Evolutionary conservation across 2,329 filamentous ascomycete genomes (phyloP).

Genomic region (Colletotrichum phormii): DNA sequence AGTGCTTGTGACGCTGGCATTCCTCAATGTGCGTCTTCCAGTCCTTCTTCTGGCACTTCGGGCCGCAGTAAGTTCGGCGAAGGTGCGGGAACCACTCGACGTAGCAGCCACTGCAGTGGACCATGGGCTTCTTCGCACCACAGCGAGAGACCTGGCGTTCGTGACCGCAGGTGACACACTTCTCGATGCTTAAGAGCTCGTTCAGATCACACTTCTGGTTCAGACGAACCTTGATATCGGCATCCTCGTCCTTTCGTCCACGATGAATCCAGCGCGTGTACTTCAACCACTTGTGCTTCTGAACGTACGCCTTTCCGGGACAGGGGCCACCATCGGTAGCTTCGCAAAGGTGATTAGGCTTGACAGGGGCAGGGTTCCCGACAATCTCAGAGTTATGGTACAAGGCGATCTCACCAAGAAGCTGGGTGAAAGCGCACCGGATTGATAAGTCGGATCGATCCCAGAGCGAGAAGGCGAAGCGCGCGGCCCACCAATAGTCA

Average conservation of each 20-base stretch:
- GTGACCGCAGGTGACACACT: conserved; percentile 1
- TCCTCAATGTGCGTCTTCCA: conserved; percentile 25
- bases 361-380: not conserved
- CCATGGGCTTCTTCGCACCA: not conserved
- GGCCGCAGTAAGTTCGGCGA: conserved; percentile 28
- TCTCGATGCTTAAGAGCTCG: not conserved
- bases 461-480: conserved; percentile 29
- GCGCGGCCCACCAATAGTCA: conserved; percentile 27
- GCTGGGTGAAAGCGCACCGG: conserved; percentile 32
- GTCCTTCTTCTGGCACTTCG: conserved; percentile 21
- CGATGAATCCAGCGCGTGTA: conserved; percentile 26
- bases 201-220: not conserved
- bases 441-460: conserved; percentile 20
- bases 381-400: not conserved
- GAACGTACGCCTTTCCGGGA: not conserved
- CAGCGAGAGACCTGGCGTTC: not conserved
- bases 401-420: conserved; percentile 12
- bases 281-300: conserved; percentile 17
- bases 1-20: conserved; percentile 25
- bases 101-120: conserved; percentile 29
- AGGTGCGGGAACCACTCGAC: conserved; percentile 2
- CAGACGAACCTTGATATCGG: not conserved
- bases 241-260: conserved; percentile 23
- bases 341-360: not conserved
- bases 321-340: not conserved